A percentile compares a stretch with the other conserved stretches of the same genome.
Evolutionary conservation across 2,329 filamentous ascomycete genomes (phyloP).

Genomic region (Botrytis fabae): DNA sequence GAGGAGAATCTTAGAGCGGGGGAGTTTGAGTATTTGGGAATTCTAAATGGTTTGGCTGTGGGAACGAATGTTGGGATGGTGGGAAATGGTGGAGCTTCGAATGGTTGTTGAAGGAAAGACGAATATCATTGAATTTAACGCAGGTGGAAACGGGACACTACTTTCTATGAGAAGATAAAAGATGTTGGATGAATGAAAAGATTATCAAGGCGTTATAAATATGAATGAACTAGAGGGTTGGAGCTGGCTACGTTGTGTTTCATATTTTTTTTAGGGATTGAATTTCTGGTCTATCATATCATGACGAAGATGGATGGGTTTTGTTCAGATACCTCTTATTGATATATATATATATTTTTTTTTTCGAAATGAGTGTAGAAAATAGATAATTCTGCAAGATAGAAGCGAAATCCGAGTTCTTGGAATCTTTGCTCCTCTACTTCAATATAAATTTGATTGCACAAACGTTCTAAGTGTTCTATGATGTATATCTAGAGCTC

Average conservation of each 20-base stretch:
- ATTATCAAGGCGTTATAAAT: fast-evolving
- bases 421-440: not conserved
- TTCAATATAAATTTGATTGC: not conserved
- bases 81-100: not conserved
- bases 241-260: not conserved
- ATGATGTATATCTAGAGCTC: not conserved
- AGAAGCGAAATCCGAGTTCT: not conserved
- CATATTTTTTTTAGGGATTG: not conserved
- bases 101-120: not conserved
- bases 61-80: not conserved
- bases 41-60: not conserved
- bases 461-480: not conserved
- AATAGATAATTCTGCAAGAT: not conserved
- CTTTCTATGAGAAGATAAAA: too few relatives aligned
- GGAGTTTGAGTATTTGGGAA: constrained; percentile 13
- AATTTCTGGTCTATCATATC: not conserved
- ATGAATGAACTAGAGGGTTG: not conserved
- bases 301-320: not conserved
- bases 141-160: not conserved
- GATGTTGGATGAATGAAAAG: fast-evolving
- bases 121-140: not conserved
- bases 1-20: not conserved
- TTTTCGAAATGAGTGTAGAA: not conserved
- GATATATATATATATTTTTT: not conserved
- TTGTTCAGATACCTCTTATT: not conserved